Percentiles rank a stretch among this genome's conserved stretches.
These are phyloP conservation scores for Medicago lupulina DNA, from an alignment of 306 rosid genomes.

Conservation along the genomic window DNA sequence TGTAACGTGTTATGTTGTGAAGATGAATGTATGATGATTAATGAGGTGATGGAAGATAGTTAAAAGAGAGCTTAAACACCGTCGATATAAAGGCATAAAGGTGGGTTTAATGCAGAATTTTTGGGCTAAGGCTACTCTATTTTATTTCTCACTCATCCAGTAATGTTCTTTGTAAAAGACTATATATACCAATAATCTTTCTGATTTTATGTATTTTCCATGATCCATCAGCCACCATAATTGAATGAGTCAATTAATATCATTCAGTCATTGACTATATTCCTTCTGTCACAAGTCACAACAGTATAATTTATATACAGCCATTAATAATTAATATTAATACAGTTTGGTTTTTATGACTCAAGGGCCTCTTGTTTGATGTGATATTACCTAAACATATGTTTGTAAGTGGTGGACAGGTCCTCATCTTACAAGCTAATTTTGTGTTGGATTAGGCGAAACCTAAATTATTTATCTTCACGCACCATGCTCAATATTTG, in stretches of 20 bases:
- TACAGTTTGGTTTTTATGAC: too few relatives aligned
- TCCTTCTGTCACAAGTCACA: slow-evolving; percentile 21
- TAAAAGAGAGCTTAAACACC: slow-evolving; percentile 48
- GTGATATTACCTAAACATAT: too few relatives aligned
- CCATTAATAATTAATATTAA: not conserved
- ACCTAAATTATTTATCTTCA: too few relatives aligned
- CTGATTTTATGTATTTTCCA: slow-evolving; percentile 21
- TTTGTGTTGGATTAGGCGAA: too few relatives aligned
- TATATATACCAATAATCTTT: not conserved
- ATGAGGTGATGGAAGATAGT: slow-evolving; percentile 36
- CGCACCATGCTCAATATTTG: too few relatives aligned
- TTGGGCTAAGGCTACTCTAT: slow-evolving; percentile 37
- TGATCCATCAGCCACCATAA: slow-evolving; percentile 11
- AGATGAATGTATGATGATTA: slow-evolving; percentile 42
- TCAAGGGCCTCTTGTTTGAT: too few relatives aligned
- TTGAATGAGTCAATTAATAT: not conserved
- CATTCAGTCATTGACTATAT: slow-evolving; percentile 18
- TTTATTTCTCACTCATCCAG: slow-evolving; percentile 30
- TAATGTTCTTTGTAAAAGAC: slow-evolving; percentile 34
- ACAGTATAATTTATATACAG: not conserved
- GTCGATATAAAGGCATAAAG: slow-evolving; percentile 32
- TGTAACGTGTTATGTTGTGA: slow-evolving; percentile 38
- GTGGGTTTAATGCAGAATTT: slow-evolving; percentile 7
- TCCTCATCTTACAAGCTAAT: too few relatives aligned
- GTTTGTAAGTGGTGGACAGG: too few relatives aligned